Evolutionary conservation across 495 filamentous ascomycete genomes (phyloP).

Genomic region (Staphylotrichum tortipilum): DNA sequence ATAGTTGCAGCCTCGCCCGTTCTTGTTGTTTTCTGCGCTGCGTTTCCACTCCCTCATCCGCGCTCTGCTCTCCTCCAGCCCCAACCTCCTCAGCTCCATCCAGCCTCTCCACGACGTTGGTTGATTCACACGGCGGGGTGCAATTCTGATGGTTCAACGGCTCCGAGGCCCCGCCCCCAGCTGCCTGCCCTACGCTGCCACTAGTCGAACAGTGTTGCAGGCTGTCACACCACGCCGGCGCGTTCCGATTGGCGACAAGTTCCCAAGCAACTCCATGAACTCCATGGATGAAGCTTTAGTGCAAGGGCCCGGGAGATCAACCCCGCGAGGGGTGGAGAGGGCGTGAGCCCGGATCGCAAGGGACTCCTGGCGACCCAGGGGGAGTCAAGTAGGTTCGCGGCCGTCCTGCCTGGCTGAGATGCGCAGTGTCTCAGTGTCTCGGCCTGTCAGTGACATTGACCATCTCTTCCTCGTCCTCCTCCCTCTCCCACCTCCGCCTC

Average conservation of each 20-base stretch:
- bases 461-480: neutral
- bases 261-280: too few species aligned
- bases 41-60: too few species aligned
- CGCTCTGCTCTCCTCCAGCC: too few species aligned
- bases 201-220: neutral
- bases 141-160: neutral
- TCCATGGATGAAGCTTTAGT: neutral
- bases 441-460: slow-evolving; percentile 9
- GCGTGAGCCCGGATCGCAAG: neutral
- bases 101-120: too few species aligned
- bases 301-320: slow-evolving; percentile 1
- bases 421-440: slow-evolving; percentile 9
- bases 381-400: too few species aligned
- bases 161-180: neutral
- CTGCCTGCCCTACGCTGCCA: too few species aligned
- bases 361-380: neutral
- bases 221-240: neutral
- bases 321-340: neutral
- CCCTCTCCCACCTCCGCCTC: neutral
- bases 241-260: neutral
- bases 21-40: too few species aligned
- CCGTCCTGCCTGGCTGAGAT: neutral
- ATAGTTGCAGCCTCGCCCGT: too few species aligned
- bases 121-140: too few species aligned
- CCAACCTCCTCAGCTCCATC: too few species aligned